A percentile compares a stretch with the other conserved stretches of the same genome.
These are phyloP conservation scores for Stachybotrys echinatus DNA, from an alignment of 2,329 filamentous ascomycete species.

Conservation along the genomic window DNA sequence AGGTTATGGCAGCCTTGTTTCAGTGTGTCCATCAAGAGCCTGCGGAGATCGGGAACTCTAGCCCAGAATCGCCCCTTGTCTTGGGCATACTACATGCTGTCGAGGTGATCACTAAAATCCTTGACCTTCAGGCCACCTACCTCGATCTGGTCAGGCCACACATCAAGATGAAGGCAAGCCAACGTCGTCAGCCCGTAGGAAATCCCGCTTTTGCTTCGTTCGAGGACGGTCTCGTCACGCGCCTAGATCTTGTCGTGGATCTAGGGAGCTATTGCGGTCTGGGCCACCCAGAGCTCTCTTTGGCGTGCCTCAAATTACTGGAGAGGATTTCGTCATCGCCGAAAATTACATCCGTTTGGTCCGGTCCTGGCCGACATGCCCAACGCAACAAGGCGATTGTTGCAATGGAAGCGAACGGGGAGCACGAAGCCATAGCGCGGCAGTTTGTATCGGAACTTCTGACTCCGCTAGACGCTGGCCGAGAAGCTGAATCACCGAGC, in stretches of 20 bases:
- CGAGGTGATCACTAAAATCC: slow-evolving; percentile 74
- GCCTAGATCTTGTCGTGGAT: slow-evolving; percentile 73
- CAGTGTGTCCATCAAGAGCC: slow-evolving; percentile 72
- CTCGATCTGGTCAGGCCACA: slow-evolving; percentile 80
- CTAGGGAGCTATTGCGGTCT: slow-evolving; percentile 83
- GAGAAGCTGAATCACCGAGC: slow-evolving; percentile 61
- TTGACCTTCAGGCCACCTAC: slow-evolving; percentile 88
- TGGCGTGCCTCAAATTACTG: slow-evolving; percentile 75
- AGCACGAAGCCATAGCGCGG: slow-evolving; percentile 73
- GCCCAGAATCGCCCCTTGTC: slow-evolving; percentile 75
- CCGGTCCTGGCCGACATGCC: slow-evolving; percentile 53
- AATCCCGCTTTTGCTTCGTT: slow-evolving; percentile 75
- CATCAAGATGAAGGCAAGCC: slow-evolving; percentile 60
- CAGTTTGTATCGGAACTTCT: slow-evolving; percentile 66
- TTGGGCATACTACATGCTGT: slow-evolving; percentile 74
- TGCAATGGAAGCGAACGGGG: slow-evolving; percentile 76
- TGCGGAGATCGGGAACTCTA: slow-evolving; percentile 64
- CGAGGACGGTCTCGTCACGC: slow-evolving; percentile 82
- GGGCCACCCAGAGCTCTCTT: slow-evolving; percentile 72
- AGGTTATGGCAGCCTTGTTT: slow-evolving; percentile 75
- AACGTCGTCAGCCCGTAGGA: slow-evolving; percentile 57
- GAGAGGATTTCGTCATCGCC: slow-evolving; percentile 82
- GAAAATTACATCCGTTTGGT: slow-evolving; percentile 69
- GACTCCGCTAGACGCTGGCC: slow-evolving; percentile 66
- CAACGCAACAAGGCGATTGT: slow-evolving; percentile 82